Base-by-base conservation (phyloP, 495 filamentous ascomycete species). In the Xylaria palmicola region DNA sequence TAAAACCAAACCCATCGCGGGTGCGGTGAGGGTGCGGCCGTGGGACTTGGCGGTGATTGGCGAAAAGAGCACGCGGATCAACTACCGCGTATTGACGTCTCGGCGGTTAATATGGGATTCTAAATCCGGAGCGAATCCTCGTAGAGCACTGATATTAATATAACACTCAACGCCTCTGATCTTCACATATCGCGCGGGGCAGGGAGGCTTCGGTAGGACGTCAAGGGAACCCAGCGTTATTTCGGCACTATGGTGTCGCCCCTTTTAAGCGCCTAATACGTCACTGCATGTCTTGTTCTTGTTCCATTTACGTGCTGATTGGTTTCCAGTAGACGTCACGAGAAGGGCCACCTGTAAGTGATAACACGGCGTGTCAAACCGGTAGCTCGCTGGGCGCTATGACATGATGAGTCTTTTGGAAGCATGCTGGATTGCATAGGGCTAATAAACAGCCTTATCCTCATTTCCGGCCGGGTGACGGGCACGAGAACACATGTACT, bases 41-140 rank as follows among this genome's bases (percentile, higher is more conserved):
- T 52, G 52, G 47, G 36, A 40, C 57, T 51, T 50, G 57, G 57
- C 57, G 15, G 0, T 49, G 57, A 60, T 60, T 60, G 57, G 57
- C 57, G 34, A 60, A 39, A 26, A 44, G 20, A 26, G 48, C 17
- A 50, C 43, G 36, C 26, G 36, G 36, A 36, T 41, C 57, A 60
- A 60, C 57, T 60, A 60, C 57, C 57, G 57, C 34, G 34, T 47
- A 41, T 60, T 34, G 57, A n/a, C 57, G 22, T 30, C 32, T 50
- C 45, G 57, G 57, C 57, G 57, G 57, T 60, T 60, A 60, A 60
- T 60, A 60, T 60, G 26, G 32, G 13, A n/a, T n/a, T 39, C 57
- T 49, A 52, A 51, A 51, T 60, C 57, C 57, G 34, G 57, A 60
- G 57, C 57, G 57, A 60, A 60, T 60, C 57, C n/a, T 60, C 45